Percentiles rank a stretch among this genome's conserved stretches.
Evolutionary conservation across 192 early-diverging fungal genomes (phyloP).

Genomic region (Backusella circina): DNA sequence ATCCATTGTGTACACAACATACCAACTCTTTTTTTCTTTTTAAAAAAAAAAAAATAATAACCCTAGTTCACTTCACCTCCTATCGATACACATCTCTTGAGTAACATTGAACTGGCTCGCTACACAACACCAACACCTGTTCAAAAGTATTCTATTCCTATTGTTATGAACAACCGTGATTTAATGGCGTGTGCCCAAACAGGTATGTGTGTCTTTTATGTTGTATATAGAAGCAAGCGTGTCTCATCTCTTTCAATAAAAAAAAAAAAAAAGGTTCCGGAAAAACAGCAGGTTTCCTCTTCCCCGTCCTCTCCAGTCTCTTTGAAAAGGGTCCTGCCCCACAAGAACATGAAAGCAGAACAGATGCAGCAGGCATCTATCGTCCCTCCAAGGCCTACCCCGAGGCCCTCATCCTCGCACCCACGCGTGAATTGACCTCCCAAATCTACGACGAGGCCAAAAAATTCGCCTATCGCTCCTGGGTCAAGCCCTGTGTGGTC

Average conservation of each 20-base stretch:
- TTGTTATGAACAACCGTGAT: conserved; percentile 79
- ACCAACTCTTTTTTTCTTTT: no score
- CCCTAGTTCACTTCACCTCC: conserved; percentile 52
- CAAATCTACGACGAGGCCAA: conserved; percentile 92
- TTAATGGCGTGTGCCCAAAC: conserved; percentile 99
- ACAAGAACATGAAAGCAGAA: not conserved
- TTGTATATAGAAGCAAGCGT: no score
- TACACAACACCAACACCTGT: conserved; percentile 94
- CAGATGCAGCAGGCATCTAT: conserved; percentile 4
- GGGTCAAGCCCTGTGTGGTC: conserved; percentile 89
- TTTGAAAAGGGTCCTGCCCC: conserved; percentile 69
- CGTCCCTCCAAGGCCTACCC: conserved; percentile 68
- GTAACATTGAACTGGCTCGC: conserved; percentile 84
- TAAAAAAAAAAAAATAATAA: no score
- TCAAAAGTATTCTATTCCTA: conserved; percentile 89
- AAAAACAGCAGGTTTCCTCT: conserved; percentile 96
- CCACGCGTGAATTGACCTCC: conserved; percentile 92
- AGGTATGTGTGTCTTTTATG: conserved; percentile 23
- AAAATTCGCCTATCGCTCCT: conserved; percentile 83
- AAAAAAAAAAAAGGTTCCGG: no score
- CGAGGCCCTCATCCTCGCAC: conserved; percentile 81
- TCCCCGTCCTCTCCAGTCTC: conserved; percentile 89
- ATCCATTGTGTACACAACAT: no score
- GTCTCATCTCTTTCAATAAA: not conserved
- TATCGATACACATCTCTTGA: conserved; percentile 83